Percentiles rank a stretch among this genome's conserved stretches.
Conservation (phyloP, 352 stramenopile genomes). For the Phytophthora pseudosyringae region DNA sequence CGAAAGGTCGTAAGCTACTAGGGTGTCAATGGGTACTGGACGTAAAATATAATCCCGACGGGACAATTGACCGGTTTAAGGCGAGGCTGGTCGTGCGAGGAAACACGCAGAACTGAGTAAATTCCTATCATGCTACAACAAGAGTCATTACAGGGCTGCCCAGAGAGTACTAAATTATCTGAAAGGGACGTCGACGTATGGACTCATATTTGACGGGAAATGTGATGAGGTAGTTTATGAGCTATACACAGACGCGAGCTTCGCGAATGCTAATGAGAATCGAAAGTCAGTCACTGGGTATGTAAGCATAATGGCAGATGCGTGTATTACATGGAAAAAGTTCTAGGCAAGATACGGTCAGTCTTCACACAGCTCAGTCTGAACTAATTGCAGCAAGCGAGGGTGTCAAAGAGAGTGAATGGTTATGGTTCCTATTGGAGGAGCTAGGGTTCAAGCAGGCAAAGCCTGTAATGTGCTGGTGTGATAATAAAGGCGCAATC, state of each 20-base stretch:
- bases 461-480: no score
- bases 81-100: background rate
- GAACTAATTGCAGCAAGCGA: slow-evolving; percentile 24
- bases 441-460: background rate
- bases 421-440: slow-evolving; percentile 11
- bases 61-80: no score
- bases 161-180: background rate
- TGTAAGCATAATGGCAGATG: background rate
- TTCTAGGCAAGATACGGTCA: slow-evolving; percentile 6
- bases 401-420: slow-evolving; percentile 14
- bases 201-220: background rate
- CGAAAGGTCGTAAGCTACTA: no score
- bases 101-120: background rate
- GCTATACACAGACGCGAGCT: background rate
- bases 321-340: slow-evolving; percentile 7
- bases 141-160: background rate
- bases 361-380: slow-evolving; percentile 15
- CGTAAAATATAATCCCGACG: no score
- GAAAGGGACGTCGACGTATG: background rate
- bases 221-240: no score
- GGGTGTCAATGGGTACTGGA: no score
- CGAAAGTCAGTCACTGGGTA: slow-evolving; percentile 11
- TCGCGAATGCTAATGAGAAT: slow-evolving; percentile 10
- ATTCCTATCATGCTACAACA: background rate
- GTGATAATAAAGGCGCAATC: no score